Evolutionary conservation across 768 basidiomycete genomes (phyloP).

Genomic region (Asterophora lycoperdoides): DNA sequence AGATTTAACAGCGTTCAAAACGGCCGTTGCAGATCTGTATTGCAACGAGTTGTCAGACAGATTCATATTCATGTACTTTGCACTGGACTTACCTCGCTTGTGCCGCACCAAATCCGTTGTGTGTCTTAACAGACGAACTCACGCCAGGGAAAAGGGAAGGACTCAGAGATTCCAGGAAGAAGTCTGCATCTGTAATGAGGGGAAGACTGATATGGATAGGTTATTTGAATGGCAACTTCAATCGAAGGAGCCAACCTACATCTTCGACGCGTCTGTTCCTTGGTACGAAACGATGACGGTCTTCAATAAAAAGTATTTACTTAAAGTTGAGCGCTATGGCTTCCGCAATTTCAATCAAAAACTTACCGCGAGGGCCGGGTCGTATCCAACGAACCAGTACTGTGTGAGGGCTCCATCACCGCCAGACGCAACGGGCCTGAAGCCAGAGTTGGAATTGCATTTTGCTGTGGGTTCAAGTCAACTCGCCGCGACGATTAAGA

Average conservation of each 20-base stretch:
- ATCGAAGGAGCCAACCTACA: constrained; percentile 17
- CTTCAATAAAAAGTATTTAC: background rate
- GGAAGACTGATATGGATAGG: constrained; percentile 15
- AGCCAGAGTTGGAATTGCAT: constrained; percentile 42
- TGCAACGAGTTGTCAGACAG: background rate
- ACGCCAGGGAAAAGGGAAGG: constrained; percentile 48
- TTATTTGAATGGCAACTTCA: background rate
- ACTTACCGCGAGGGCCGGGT: constrained; percentile 15
- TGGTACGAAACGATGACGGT: constrained; percentile 14
- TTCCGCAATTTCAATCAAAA: background rate
- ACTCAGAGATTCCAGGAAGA: constrained; percentile 31
- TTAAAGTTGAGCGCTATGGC: background rate
- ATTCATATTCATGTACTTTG: background rate
- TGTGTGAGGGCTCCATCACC: constrained; percentile 42
- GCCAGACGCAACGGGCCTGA: constrained; percentile 39
- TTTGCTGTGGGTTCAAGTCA: constrained; percentile 26
- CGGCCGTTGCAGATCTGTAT: constrained; percentile 34
- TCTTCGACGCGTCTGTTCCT: constrained; percentile 20
- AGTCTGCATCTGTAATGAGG: constrained; percentile 37
- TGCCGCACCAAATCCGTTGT: constrained; percentile 41
- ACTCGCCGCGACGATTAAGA: background rate
- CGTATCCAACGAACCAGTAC: constrained; percentile 33
- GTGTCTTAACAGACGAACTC: constrained; percentile 35
- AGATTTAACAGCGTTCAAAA: constrained; percentile 42
- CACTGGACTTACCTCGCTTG: constrained; percentile 39